Conservation (phyloP, 306 rosid species). For the Casuarina cunninghamiana region DNA sequence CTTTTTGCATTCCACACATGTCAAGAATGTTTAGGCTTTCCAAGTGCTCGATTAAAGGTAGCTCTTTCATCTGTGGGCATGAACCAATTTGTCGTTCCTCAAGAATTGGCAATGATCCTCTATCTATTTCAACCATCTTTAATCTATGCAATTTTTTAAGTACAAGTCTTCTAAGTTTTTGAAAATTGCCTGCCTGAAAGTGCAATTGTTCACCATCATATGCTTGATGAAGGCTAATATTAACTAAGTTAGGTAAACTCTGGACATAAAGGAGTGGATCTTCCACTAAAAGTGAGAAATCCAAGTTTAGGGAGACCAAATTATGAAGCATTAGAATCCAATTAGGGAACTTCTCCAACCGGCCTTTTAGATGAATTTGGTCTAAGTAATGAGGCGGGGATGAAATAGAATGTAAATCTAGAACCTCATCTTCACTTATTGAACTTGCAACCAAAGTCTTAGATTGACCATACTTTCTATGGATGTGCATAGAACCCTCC, state of each 20-base stretch:
- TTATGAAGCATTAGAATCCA: constrained; percentile 18
- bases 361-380: constrained; percentile 9
- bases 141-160: background rate
- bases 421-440: constrained; percentile 14
- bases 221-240: background rate
- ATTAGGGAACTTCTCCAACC: constrained; percentile 8
- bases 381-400: background rate
- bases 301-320: background rate
- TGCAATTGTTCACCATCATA: constrained; percentile 19
- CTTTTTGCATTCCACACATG: background rate
- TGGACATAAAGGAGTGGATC: constrained; percentile 3
- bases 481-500: background rate
- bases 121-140: background rate
- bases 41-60: constrained; percentile 1
- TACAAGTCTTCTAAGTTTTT: background rate
- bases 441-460: background rate
- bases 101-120: constrained; percentile 7
- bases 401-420: constrained; percentile 16
- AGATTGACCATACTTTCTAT: constrained; percentile 16
- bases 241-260: background rate
- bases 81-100: constrained; percentile 5
- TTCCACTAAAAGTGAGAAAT: constrained; percentile 7
- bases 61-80: constrained; percentile 12
- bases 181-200: constrained; percentile 2
- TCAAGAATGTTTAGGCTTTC: background rate